Evolutionary conservation across 768 basidiomycete species (phyloP).

Genomic region (Melanogaster broomeanus): DNA sequence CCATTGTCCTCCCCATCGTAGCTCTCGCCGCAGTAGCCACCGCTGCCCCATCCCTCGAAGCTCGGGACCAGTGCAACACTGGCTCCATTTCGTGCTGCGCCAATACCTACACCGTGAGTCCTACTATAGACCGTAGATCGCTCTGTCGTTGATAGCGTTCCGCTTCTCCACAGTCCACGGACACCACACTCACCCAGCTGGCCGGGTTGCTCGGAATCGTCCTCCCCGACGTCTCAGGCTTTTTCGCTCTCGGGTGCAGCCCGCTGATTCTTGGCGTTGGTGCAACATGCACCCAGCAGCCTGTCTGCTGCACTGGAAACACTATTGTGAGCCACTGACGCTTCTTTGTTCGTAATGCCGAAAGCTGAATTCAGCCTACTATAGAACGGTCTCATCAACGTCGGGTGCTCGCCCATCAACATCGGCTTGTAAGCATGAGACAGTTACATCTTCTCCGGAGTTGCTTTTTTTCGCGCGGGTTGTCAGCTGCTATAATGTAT

Average conservation of each 20-base stretch:
- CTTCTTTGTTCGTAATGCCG: slow-evolving; percentile 17
- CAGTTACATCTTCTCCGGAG: background rate
- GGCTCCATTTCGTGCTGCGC: slow-evolving; percentile 31
- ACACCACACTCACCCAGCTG: background rate
- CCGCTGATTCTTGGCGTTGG: slow-evolving; percentile 32
- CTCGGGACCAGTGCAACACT: slow-evolving; percentile 37
- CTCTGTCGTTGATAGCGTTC: background rate
- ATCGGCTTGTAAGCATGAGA: background rate
- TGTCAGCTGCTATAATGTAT: too few relatives aligned
- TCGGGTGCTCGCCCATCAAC: slow-evolving; percentile 6
- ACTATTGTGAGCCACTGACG: slow-evolving; percentile 39
- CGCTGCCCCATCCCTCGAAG: slow-evolving; percentile 5
- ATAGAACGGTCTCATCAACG: slow-evolving; percentile 1
- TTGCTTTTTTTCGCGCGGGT: too few relatives aligned
- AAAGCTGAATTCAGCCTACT: background rate
- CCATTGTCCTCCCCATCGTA: background rate
- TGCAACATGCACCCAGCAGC: slow-evolving; percentile 29
- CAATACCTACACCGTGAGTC: background rate
- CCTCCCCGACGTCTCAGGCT: background rate
- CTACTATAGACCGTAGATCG: background rate
- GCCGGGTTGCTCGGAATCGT: background rate
- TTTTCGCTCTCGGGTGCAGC: slow-evolving; percentile 40
- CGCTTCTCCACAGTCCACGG: background rate
- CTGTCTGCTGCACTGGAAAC: slow-evolving; percentile 50
- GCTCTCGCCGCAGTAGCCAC: slow-evolving; percentile 10